Conservation (phyloP, 768 basidiomycete species). For the Rhodocollybia butyracea region DNA sequence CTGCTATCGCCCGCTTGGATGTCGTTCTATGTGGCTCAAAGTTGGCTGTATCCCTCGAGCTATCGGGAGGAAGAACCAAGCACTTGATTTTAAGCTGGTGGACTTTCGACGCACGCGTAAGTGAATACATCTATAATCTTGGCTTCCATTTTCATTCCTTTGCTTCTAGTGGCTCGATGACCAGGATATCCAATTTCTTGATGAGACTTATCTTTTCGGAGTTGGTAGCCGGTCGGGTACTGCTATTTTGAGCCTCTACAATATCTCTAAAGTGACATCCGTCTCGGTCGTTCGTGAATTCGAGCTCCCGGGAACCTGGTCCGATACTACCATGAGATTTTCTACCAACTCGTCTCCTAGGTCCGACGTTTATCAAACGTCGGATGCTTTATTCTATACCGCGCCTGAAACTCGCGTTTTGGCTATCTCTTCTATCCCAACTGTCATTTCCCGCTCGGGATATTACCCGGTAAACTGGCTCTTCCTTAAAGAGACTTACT, state of each 20-base stretch:
- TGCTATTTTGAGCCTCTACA: constrained; percentile 43
- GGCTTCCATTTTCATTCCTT: constrained; percentile 2
- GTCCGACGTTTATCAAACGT: constrained; percentile 29
- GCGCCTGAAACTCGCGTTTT: constrained; percentile 51
- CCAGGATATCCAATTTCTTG: constrained; percentile 43
- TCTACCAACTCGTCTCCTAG: constrained; percentile 43
- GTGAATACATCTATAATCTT: background rate
- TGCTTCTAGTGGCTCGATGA: constrained; percentile 45
- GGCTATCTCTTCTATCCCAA: constrained; percentile 42
- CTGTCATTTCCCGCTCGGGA: constrained; percentile 26
- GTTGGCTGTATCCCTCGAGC: constrained; percentile 40
- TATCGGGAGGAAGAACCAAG: constrained; percentile 34
- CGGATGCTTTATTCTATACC: constrained; percentile 52
- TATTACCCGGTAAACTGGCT: constrained; percentile 43
- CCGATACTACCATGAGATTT: constrained; percentile 41
- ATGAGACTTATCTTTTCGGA: constrained; percentile 41
- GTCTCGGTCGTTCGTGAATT: constrained; percentile 46
- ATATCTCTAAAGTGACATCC: constrained; percentile 39
- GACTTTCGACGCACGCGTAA: constrained; percentile 43
- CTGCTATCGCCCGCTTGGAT: constrained; percentile 26
- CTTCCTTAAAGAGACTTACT: constrained; percentile 52
- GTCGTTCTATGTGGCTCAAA: constrained; percentile 42
- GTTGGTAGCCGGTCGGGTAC: constrained; percentile 32
- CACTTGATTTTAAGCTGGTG: constrained; percentile 51
- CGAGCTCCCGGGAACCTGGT: constrained; percentile 56